Evolutionary conservation across 2,329 filamentous ascomycete genomes (phyloP).

Genomic region (Talaromyces piceae): DNA sequence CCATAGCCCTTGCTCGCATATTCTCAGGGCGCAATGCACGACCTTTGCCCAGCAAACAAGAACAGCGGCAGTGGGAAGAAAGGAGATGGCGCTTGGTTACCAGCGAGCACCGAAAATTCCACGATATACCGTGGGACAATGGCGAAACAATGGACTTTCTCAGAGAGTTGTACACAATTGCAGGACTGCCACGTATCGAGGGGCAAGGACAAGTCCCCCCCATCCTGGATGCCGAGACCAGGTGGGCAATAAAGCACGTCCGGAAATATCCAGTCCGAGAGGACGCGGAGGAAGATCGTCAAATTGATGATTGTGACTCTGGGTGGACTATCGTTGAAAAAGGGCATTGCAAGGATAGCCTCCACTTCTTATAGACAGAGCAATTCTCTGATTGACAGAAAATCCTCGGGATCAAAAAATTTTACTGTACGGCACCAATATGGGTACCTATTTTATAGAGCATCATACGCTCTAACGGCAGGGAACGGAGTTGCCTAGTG

Average conservation of each 20-base stretch:
- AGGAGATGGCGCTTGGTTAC: conserved; percentile 27
- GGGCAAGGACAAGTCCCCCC: conserved; percentile 15
- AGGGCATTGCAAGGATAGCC: conserved; percentile 10
- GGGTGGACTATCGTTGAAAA: conserved; percentile 7
- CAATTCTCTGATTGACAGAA: too few relatives aligned
- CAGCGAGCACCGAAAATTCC: conserved; percentile 13
- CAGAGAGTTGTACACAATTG: conserved; percentile 13
- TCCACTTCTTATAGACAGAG: conserved; percentile 13
- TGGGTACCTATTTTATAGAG: too few relatives aligned
- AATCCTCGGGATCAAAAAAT: too few relatives aligned
- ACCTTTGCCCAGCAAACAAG: conserved; percentile 38
- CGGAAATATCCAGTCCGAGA: conserved; percentile 14
- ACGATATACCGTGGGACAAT: conserved; percentile 16
- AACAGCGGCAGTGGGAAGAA: conserved; percentile 49
- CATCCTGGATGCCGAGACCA: conserved; percentile 14
- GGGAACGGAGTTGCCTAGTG: too few relatives aligned
- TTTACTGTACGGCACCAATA: too few relatives aligned
- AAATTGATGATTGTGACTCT: neutral
- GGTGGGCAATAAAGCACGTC: conserved; percentile 18
- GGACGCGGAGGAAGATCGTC: conserved; percentile 2
- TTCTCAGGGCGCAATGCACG: conserved; percentile 44
- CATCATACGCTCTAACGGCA: too few relatives aligned
- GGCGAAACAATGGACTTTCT: conserved; percentile 16
- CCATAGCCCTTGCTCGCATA: conserved; percentile 51
- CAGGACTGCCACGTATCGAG: conserved; percentile 15